Evolutionary conservation across 108 stramenopile species (phyloP).

Genomic region (Discostella stelligeroides): DNA sequence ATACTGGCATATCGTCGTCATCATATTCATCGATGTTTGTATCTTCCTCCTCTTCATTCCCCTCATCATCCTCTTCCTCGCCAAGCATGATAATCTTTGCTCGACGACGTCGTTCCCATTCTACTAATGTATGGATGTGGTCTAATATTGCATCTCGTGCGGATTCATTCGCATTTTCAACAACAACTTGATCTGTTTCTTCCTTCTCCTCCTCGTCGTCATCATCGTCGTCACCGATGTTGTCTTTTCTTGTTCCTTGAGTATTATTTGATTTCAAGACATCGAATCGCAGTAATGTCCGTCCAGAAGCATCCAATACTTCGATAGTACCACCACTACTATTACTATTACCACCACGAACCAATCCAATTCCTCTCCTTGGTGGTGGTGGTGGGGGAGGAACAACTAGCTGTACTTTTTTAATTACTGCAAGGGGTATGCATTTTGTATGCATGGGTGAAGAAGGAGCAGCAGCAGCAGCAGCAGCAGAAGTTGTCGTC

Average conservation of each 20-base stretch:
- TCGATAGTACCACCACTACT: constrained; percentile 17
- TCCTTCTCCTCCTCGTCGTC: constrained; percentile 22
- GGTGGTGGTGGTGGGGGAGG: too few species aligned
- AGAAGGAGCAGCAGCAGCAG: not conserved
- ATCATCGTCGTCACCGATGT: constrained; percentile 5
- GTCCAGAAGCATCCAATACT: constrained; percentile 9
- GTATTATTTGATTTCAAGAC: constrained; percentile 25
- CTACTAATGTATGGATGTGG: constrained; percentile 64
- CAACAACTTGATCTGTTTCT: constrained; percentile 8
- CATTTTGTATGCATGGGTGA: not conserved
- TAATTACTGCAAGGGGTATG: constrained; percentile 30
- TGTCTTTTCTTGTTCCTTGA: not conserved
- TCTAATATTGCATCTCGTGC: constrained; percentile 40
- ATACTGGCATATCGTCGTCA: constrained; percentile 21
- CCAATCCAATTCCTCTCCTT: too few species aligned
- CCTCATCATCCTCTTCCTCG: constrained; percentile 32
- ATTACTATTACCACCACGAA: too few species aligned
- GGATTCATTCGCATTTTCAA: constrained; percentile 52
- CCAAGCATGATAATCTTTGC: constrained; percentile 28
- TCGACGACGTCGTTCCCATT: constrained; percentile 74
- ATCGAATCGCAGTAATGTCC: constrained; percentile 24
- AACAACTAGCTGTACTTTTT: constrained; percentile 19
- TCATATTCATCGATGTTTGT: constrained; percentile 49
- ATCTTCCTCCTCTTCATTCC: not conserved
- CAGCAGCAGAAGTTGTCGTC: too few species aligned